Evolutionary conservation across 2,329 filamentous ascomycete genomes (phyloP), one percentile per base, ranked within the genome.

Genomic region (Lojkania enalia): DNA sequence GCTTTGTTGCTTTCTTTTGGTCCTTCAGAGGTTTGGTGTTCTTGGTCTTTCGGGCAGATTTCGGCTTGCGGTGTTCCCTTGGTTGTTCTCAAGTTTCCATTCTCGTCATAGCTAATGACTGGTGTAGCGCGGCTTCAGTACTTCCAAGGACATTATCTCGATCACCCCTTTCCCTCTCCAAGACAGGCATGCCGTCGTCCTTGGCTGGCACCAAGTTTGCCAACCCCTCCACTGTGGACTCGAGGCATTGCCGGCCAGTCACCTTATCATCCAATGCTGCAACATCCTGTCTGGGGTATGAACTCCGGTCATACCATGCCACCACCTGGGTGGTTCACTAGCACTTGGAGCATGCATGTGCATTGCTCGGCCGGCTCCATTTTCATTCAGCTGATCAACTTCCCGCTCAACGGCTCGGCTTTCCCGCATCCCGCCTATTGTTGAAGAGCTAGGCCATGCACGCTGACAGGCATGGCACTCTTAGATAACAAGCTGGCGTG

Each of bases 191-290:
- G 48, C 51, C 54, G 50, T 54, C 49, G 31, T 48, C 46, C 61
- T 62, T 64, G 58, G 62, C 58, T 65, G 58, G 63, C 62, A 64
- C 63, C 49, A 50, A 52, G 41, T 48, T 48, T 63, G 49, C 57
- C 59, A 53, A 57, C 44, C 61, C 60, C 48, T 58, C 59, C 39
- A 50, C 48, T 46, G 51, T 55, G 46, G 56, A 57, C 48, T 59
- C 46, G 56, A 66, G 57, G 54, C 65, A 67, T 68, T 60, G 54
- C 61, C 57, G 55, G 53, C 72, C 73, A 76, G 74, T 76, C 71
- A 75, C 70, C 71, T 75, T 75, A 75, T 75, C 73, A 63, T 51
- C 55, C 49, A 50, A 54, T 59, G 55, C 68, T 74, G 72, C 71
- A 72, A 60, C 61, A 54, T 53, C 57, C 58, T 49, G 55, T 61